Conservation (phyloP, 805 yeast species). For the Lachancea sp. region DNA sequence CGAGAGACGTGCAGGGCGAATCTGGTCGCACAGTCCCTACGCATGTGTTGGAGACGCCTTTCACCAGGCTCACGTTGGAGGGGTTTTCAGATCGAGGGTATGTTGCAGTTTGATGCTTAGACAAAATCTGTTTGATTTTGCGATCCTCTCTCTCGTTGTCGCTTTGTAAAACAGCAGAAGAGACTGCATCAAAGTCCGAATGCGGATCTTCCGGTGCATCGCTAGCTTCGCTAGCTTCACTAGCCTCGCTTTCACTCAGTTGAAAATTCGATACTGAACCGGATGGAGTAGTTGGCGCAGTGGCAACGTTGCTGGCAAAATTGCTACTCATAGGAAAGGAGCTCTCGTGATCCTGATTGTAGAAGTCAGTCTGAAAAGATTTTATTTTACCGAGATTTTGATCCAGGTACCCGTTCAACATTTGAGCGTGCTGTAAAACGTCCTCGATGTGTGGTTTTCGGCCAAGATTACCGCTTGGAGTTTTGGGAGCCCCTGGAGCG, state of each 20-base stretch:
- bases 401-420: slow-evolving; percentile 22
- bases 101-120: slow-evolving; percentile 6
- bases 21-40: not conserved
- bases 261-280: slow-evolving; percentile 28
- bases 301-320: slow-evolving; percentile 8
- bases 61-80: slow-evolving; percentile 1
- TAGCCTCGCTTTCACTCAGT: slow-evolving; percentile 21
- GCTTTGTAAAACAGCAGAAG: not conserved
- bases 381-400: slow-evolving; percentile 24
- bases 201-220: slow-evolving; percentile 4
- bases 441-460: slow-evolving; percentile 23
- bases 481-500: not conserved
- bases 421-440: slow-evolving; percentile 25
- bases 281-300: slow-evolving; percentile 10
- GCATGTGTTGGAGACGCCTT: not conserved
- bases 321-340: not conserved
- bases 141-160: slow-evolving; percentile 4
- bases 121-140: slow-evolving; percentile 6
- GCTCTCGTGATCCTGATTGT: slow-evolving; percentile 6
- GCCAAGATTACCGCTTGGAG: not conserved
- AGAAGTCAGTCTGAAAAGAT: slow-evolving; percentile 18
- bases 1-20: not conserved
- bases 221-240: slow-evolving; percentile 12
- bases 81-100: slow-evolving; percentile 8
- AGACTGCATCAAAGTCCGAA: not conserved